Percentiles rank a stretch among this genome's conserved stretches.
These are phyloP conservation scores for Penicillium lagena DNA, from an alignment of 495 filamentous ascomycete species.

Conservation along the genomic window DNA sequence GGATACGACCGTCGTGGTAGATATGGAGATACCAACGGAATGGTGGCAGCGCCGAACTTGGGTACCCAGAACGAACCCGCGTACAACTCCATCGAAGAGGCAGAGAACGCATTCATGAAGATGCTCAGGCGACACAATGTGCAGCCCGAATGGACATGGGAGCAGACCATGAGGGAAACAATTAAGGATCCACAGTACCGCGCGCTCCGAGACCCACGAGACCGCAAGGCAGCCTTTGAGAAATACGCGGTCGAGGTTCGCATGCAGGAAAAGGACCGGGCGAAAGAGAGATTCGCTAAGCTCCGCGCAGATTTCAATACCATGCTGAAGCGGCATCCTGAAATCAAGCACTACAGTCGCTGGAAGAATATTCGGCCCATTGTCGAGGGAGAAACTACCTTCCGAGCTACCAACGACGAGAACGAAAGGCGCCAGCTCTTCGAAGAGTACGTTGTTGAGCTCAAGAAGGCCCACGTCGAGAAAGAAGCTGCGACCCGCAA, in stretches of 20 bases:
- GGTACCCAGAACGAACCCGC: conserved; percentile 69
- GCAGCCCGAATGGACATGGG: conserved; percentile 88
- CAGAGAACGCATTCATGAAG: conserved; percentile 89
- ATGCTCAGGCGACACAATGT: conserved; percentile 79
- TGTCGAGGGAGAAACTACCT: conserved; percentile 92
- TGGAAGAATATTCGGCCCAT: conserved; percentile 96
- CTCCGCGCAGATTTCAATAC: conserved; percentile 88
- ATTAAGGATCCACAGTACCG: conserved; percentile 93
- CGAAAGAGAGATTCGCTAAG: conserved; percentile 90
- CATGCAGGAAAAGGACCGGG: conserved; percentile 88
- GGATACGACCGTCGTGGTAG: conserved; percentile 62
- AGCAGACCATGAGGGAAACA: conserved; percentile 79
- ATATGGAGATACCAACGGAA: conserved; percentile 55
- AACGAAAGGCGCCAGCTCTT: conserved; percentile 87
- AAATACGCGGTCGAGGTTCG: conserved; percentile 91
- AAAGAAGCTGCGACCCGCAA: conserved; percentile 64
- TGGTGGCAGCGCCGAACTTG: conserved; percentile 53
- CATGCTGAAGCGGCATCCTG: conserved; percentile 94
- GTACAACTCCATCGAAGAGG: conserved; percentile 81
- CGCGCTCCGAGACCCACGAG: conserved; percentile 86
- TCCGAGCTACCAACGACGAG: conserved; percentile 84
- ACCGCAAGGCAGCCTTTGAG: conserved; percentile 88
- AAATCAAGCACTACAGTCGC: conserved; percentile 95
- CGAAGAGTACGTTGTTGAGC: conserved; percentile 83
- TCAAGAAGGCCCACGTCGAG: conserved; percentile 72